A percentile compares a stretch with the other conserved stretches of the same genome.
Conservation (phyloP, 345 rosid genomes). For the Brassica carinata region DNA sequence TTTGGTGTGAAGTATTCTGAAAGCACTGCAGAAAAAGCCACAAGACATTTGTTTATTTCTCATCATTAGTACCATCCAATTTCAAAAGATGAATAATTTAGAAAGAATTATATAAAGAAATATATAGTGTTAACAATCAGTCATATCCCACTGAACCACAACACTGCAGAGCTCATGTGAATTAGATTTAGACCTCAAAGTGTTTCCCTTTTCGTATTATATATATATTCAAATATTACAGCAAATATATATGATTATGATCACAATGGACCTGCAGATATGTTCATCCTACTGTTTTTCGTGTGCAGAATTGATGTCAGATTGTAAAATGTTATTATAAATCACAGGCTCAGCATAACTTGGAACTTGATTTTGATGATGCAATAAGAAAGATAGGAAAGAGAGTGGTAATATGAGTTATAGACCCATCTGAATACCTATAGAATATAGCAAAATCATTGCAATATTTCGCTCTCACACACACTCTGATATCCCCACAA, state of each 20-base stretch:
- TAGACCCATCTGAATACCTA: slow-evolving; percentile 39
- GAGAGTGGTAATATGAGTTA: slow-evolving; percentile 20
- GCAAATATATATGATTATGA: slow-evolving; percentile 31
- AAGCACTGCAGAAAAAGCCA: slow-evolving; percentile 39
- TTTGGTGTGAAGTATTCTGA: slow-evolving; percentile 42
- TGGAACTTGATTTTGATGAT: slow-evolving; percentile 18
- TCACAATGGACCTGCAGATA: slow-evolving; percentile 24
- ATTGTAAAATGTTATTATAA: neutral
- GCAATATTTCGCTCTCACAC: neutral
- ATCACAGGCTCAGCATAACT: slow-evolving; percentile 13
- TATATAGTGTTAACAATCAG: slow-evolving; percentile 11
- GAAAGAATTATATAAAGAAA: neutral
- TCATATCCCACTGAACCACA: slow-evolving; percentile 39
- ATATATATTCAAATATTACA: neutral
- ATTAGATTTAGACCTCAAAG: slow-evolving; percentile 31
- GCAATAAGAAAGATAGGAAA: slow-evolving; percentile 3
- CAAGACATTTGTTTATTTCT: slow-evolving; percentile 32
- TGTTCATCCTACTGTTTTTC: neutral
- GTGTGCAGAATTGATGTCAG: slow-evolving; percentile 26
- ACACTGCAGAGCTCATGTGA: slow-evolving; percentile 39
- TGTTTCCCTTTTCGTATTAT: slow-evolving; percentile 5
- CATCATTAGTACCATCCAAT: slow-evolving; percentile 38
- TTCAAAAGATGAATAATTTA: slow-evolving; percentile 36
- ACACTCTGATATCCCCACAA: slow-evolving; percentile 23
- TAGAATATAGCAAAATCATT: slow-evolving; percentile 30